A percentile compares a stretch with the other conserved stretches of the same genome.
phyloP scores from a whole-genome alignment of 2,329 filamentous ascomycete genomes.

The Dothistroma pini region DNA sequence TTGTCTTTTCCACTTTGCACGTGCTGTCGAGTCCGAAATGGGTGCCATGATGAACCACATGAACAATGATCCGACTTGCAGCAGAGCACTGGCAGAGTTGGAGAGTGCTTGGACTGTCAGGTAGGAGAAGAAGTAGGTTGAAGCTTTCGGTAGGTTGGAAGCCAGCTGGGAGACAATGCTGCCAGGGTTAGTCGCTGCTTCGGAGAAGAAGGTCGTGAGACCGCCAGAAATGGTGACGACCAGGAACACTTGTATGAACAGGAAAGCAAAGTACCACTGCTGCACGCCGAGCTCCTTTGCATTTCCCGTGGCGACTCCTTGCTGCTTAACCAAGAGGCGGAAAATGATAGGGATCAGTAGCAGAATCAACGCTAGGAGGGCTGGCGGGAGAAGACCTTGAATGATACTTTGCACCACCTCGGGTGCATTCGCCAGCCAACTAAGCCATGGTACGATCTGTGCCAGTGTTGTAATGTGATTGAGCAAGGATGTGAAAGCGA shows the following conservation, averaged over 20 bases:
- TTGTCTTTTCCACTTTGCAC: slow-evolving; percentile 81
- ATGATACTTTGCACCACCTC: slow-evolving; percentile 47
- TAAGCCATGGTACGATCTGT: slow-evolving; percentile 62
- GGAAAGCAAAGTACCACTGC: slow-evolving; percentile 85
- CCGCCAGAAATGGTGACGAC: slow-evolving; percentile 69
- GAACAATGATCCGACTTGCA: slow-evolving; percentile 76
- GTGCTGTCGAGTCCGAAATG: slow-evolving; percentile 75
- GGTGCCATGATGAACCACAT: slow-evolving; percentile 79
- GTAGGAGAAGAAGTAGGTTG: slow-evolving; percentile 98
- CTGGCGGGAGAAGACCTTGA: slow-evolving; percentile 80
- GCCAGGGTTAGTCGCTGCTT: slow-evolving; percentile 63
- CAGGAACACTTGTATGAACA: slow-evolving; percentile 91
- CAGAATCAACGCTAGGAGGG: slow-evolving; percentile 72
- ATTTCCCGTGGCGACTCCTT: slow-evolving; percentile 79
- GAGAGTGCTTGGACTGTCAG: slow-evolving; percentile 93
- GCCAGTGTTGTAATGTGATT: slow-evolving; percentile 73
- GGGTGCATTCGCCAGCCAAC: slow-evolving; percentile 64
- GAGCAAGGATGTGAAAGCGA: slow-evolving; percentile 79
- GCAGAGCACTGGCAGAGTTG: slow-evolving; percentile 80
- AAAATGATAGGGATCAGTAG: slow-evolving; percentile 78
- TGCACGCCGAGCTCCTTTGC: slow-evolving; percentile 80
- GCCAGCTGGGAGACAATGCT: slow-evolving; percentile 70
- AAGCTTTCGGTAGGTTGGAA: slow-evolving; percentile 73
- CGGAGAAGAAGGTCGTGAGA: slow-evolving; percentile 61
- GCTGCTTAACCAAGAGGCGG: slow-evolving; percentile 65